Evolutionary conservation across 805 yeast genomes (phyloP).

Genomic region (Brettanomyces bruxellensis): DNA sequence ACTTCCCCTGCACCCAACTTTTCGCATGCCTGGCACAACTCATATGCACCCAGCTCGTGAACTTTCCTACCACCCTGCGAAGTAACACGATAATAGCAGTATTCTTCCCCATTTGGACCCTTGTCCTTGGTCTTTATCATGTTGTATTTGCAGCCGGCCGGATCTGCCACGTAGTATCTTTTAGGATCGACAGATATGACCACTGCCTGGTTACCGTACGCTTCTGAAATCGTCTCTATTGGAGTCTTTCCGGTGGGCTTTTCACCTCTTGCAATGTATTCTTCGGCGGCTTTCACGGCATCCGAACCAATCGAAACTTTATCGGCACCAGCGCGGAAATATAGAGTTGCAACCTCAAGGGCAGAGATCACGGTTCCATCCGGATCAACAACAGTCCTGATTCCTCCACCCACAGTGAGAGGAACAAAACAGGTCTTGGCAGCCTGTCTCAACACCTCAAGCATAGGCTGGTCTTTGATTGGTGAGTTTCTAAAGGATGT

Average conservation of each 20-base stretch:
- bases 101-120: slow-evolving; percentile 86
- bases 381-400: slow-evolving; percentile 82
- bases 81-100: slow-evolving; percentile 92
- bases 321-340: slow-evolving; percentile 96
- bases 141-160: slow-evolving; percentile 51
- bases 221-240: slow-evolving; percentile 84
- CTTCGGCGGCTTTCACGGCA: slow-evolving; percentile 87
- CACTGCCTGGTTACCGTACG: slow-evolving; percentile 96
- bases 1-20: slow-evolving; percentile 95
- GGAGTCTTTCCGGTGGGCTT: slow-evolving; percentile 70
- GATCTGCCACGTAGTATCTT: slow-evolving; percentile 63
- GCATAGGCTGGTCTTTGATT: slow-evolving; percentile 87
- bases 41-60: slow-evolving; percentile 85
- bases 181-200: slow-evolving; percentile 98
- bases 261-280: slow-evolving; percentile 51
- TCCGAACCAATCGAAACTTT: slow-evolving; percentile 97
- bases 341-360: slow-evolving; percentile 79
- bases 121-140: slow-evolving; percentile 53
- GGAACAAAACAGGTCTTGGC: slow-evolving; percentile 95
- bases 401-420: slow-evolving; percentile 97
- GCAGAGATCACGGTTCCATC: slow-evolving; percentile 76
- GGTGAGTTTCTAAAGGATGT: slow-evolving; percentile 96
- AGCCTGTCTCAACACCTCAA: slow-evolving; percentile 73
- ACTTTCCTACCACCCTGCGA: slow-evolving; percentile 92
- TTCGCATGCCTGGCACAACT: slow-evolving; percentile 82